Evolutionary conservation across 2,329 filamentous ascomycete genomes (phyloP).

Genomic region (Aschersonia sp.): DNA sequence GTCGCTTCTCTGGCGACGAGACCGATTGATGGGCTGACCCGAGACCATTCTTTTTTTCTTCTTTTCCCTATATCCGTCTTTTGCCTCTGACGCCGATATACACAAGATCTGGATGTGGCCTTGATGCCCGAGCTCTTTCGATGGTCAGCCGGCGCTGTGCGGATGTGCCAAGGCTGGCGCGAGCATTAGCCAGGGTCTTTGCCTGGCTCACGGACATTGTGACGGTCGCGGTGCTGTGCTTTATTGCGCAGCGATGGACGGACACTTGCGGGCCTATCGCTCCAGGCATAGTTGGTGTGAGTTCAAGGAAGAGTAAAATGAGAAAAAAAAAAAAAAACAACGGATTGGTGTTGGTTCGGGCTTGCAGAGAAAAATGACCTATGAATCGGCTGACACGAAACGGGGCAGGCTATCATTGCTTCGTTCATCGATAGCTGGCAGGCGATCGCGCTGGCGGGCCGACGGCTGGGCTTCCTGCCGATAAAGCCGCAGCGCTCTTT

Average conservation of each 20-base stretch:
- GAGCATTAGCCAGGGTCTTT: slow-evolving; percentile 12
- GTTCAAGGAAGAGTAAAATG: slow-evolving; percentile 3
- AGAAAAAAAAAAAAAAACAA: too few relatives aligned
- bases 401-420: slow-evolving; percentile 9
- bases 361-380: neutral
- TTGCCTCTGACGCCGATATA: too few relatives aligned
- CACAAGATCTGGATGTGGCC: too few relatives aligned
- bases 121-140: neutral
- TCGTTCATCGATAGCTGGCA: slow-evolving; percentile 24
- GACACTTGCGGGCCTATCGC: slow-evolving; percentile 13
- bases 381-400: neutral
- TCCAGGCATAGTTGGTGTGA: slow-evolving; percentile 17
- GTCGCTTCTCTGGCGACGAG: too few relatives aligned
- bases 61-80: too few relatives aligned
- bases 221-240: slow-evolving; percentile 16
- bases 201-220: slow-evolving; percentile 18
- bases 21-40: too few relatives aligned
- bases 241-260: slow-evolving; percentile 16
- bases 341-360: neutral
- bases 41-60: too few relatives aligned
- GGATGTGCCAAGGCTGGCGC: slow-evolving; percentile 5
- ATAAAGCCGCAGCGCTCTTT: slow-evolving; percentile 13
- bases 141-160: slow-evolving; percentile 3
- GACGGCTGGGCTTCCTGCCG: slow-evolving; percentile 11
- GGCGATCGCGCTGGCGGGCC: slow-evolving; percentile 14